A percentile compares a stretch with the other conserved stretches of the same genome.
Evolutionary conservation across 1,284 basidiomycete genomes (phyloP).

Genomic region (Boletus mariae): DNA sequence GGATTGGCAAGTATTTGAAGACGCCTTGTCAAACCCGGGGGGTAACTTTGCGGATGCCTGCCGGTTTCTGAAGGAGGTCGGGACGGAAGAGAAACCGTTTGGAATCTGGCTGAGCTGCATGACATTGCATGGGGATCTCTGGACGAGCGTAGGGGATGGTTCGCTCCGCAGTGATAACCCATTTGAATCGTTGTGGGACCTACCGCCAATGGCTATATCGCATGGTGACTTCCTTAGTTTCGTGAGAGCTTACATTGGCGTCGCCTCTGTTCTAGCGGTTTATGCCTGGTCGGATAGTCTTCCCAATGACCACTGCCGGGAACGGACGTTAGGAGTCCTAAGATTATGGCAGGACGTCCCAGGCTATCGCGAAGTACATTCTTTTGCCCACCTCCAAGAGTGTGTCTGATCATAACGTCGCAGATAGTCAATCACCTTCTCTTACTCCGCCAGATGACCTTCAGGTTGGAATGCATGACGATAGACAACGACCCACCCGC

Average conservation of each 20-base stretch:
- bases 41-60: slow-evolving; percentile 46
- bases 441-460: slow-evolving; percentile 27
- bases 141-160: slow-evolving; percentile 23
- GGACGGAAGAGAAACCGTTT: slow-evolving; percentile 59
- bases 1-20: slow-evolving; percentile 60
- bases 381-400: slow-evolving; percentile 40
- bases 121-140: slow-evolving; percentile 51
- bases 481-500: slow-evolving; percentile 57
- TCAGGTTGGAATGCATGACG: slow-evolving; percentile 27
- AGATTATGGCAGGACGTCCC: slow-evolving; percentile 62
- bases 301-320: slow-evolving; percentile 59
- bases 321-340: slow-evolving; percentile 57
- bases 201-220: slow-evolving; percentile 30
- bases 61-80: slow-evolving; percentile 53
- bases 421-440: slow-evolving; percentile 28
- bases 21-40: slow-evolving; percentile 52
- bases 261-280: slow-evolving; percentile 66
- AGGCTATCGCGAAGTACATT: slow-evolving; percentile 40
- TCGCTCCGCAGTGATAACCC: slow-evolving; percentile 6
- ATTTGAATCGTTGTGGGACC: slow-evolving; percentile 21
- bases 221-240: slow-evolving; percentile 62
- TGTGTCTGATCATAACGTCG: slow-evolving; percentile 4
- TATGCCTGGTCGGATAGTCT: slow-evolving; percentile 76
- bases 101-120: slow-evolving; percentile 70
- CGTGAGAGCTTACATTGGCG: slow-evolving; percentile 61